Base-by-base conservation (phyloP, 2,329 filamentous ascomycete genomes). In the Colletotrichum tropicale region DNA sequence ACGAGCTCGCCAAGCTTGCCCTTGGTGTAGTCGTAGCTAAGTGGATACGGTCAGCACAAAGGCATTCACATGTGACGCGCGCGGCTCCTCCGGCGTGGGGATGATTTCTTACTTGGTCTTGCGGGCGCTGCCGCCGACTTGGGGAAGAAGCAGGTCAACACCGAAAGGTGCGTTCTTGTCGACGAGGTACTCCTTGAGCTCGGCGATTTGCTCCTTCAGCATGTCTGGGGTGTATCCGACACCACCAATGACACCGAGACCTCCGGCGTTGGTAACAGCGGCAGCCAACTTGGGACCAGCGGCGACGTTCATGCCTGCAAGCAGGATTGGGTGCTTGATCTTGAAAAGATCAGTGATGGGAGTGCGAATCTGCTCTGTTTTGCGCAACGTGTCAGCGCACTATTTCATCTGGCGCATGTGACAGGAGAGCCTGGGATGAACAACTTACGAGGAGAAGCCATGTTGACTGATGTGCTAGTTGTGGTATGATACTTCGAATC, bases 261-360 rank as follows among this genome's bases (percentile, higher is more conserved):
- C 97, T 80, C 97, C 97, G 68, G 97, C 97, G 86, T 99, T 98
- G 80, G 96, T 98, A 81, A 99, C 97, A 56, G 97, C 97, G 38
- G 97, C 97, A 69, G 97, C 97, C 82, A 99, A 93, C 90, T 96
- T 98, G 71, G 97, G 97, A 66, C 97, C 97, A 76, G 97, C 97
- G 73, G 97, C 97, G 78, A 98, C 97, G 90, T 99, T 98, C 97
- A 99, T 99, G 85, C 97, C 97, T 81, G 97, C 97, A 77, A 99
- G 93, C 82, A 99, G 89, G 84, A 99, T 90, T 75, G 97, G 97
- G 88, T 99, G 97, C 86, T 98, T 95, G 91, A 99, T 98, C 90
- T 95, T 95, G 88, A 99, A 94, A 79, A 98, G 94, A 91, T 98
- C 96, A 81, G 97, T 99, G 82, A 96, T 90, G 80, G 95, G 93